Conservation (phyloP, 2,329 filamentous ascomycete species). For the Aspergillus awamori region DNA sequence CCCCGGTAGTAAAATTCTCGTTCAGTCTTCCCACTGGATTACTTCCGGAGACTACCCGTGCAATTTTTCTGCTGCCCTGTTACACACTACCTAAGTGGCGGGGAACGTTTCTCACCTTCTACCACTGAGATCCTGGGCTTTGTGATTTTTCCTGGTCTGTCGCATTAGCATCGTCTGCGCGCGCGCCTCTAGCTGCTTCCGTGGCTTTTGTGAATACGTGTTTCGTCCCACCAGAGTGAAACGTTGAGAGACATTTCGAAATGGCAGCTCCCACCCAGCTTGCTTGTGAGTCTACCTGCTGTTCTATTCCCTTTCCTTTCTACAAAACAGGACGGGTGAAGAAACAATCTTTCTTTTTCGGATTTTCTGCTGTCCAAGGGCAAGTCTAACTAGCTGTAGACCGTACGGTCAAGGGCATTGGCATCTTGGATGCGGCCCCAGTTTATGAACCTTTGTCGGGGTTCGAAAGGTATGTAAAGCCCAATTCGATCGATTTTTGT, state of each 20-base stretch:
- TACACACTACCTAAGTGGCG: conserved; percentile 10
- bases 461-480: conserved; percentile 61
- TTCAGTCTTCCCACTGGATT: background rate
- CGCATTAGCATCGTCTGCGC: background rate
- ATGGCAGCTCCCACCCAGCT: conserved; percentile 94
- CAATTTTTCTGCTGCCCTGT: conserved; percentile 4
- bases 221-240: conserved; percentile 11
- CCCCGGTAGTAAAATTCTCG: background rate
- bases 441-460: conserved; percentile 82
- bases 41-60: background rate
- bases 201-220: conserved; percentile 12
- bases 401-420: conserved; percentile 95
- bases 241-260: conserved; percentile 22
- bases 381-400: conserved; percentile 51
- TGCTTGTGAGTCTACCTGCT: conserved; percentile 64
- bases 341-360: background rate
- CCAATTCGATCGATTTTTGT: background rate
- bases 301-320: background rate
- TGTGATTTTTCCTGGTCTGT: conserved; percentile 9
- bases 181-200: conserved; percentile 8
- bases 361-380: background rate
- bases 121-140: conserved; percentile 11
- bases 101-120: conserved; percentile 7
- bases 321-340: background rate
- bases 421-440: conserved; percentile 87